Evolutionary conservation across 2,329 filamentous ascomycete genomes (phyloP).

Genomic region (Pyrenophora seminiperda): DNA sequence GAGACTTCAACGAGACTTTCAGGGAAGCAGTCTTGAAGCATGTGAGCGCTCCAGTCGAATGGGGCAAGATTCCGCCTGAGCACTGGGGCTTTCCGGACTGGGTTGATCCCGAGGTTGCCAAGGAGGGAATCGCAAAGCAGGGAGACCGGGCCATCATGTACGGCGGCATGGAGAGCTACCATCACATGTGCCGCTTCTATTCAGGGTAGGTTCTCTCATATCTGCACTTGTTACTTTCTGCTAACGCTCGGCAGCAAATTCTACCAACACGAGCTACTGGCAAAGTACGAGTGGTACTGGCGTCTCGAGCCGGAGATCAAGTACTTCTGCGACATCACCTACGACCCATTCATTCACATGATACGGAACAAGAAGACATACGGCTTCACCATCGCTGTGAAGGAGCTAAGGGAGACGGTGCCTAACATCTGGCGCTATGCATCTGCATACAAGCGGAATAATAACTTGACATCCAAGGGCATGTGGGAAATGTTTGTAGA

Average conservation of each 20-base stretch:
- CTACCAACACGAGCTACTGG: constrained; percentile 92
- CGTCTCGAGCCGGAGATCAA: constrained; percentile 98
- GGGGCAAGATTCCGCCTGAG: constrained; percentile 85
- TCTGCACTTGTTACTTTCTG: neutral
- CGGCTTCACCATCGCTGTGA: constrained; percentile 97
- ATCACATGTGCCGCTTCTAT: constrained; percentile 99
- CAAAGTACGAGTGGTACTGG: constrained; percentile 99
- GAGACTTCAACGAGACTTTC: constrained; percentile 94
- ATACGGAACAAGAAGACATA: constrained; percentile 95
- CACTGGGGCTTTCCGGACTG: constrained; percentile 99
- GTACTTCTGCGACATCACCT: constrained; percentile 99
- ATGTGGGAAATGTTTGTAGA: constrained; percentile 99
- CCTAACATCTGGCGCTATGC: constrained; percentile 99
- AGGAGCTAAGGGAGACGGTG: constrained; percentile 95
- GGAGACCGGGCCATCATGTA: constrained; percentile 99
- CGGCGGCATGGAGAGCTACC: constrained; percentile 97
- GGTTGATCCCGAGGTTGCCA: constrained; percentile 90
- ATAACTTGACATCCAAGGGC: constrained; percentile 88
- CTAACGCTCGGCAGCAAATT: constrained; percentile 69
- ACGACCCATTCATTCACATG: constrained; percentile 97
- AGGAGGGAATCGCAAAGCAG: constrained; percentile 95
- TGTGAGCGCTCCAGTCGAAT: constrained; percentile 86
- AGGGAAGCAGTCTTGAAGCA: constrained; percentile 86
- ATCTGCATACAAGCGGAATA: constrained; percentile 92
- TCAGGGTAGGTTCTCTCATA: constrained; percentile 71